Percentiles rank a stretch among this genome's conserved stretches.
Evolutionary conservation across 1,284 basidiomycete genomes (phyloP).

Genomic region (Afroboletus lepidellus): DNA sequence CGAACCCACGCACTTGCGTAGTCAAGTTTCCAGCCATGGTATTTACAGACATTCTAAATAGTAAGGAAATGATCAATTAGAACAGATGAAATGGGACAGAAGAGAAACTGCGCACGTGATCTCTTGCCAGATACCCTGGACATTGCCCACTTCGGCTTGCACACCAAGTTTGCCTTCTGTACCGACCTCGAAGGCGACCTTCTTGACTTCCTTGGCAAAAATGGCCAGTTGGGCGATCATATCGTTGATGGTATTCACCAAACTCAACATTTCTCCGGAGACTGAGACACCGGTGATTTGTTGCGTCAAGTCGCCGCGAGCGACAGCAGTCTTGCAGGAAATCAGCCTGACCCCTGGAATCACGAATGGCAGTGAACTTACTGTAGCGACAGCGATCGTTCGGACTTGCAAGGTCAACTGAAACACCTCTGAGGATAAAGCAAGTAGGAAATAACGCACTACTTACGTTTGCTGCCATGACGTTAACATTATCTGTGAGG

Average conservation of each 20-base stretch:
- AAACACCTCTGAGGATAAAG: constrained; percentile 8
- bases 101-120: constrained; percentile 77
- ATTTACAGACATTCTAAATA: constrained; percentile 78
- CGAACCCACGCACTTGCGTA: constrained; percentile 98
- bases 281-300: constrained; percentile 93
- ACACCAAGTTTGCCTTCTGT: constrained; percentile 97
- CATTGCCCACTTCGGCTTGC: constrained; percentile 95
- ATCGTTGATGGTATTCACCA: constrained; percentile 93
- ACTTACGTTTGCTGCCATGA: constrained; percentile 81
- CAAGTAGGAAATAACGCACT: not conserved
- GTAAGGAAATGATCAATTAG: constrained; percentile 5
- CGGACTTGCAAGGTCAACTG: constrained; percentile 93
- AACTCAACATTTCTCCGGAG: constrained; percentile 91
- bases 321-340: constrained; percentile 76
- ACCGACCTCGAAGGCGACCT: constrained; percentile 93
- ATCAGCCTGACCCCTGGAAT: constrained; percentile 7
- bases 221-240: constrained; percentile 97
- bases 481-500: constrained; percentile 92
- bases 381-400: constrained; percentile 90
- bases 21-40: constrained; percentile 97
- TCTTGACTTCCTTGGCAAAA: constrained; percentile 93
- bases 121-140: constrained; percentile 98
- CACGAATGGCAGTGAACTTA: constrained; percentile 22
- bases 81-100: not conserved
- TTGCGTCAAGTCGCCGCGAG: constrained; percentile 89